Evolutionary conservation across 2,329 filamentous ascomycete species (phyloP), one percentile per base, ranked within the genome.

Genomic region (Ceratocystis ficicola): DNA sequence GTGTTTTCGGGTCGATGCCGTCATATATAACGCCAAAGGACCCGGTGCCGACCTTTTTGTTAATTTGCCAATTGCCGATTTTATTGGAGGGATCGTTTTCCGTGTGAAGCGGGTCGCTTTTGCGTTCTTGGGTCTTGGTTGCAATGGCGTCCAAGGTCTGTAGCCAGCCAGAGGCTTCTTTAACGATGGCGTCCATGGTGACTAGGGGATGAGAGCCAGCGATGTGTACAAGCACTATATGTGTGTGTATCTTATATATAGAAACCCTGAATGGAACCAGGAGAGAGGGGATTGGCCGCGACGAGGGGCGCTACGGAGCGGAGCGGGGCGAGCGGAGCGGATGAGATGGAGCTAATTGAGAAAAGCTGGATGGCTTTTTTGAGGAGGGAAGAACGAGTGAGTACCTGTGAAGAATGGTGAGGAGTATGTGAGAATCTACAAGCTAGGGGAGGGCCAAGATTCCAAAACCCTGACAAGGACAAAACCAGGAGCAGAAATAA

Each of bases 21-120:
- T 60, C 66, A 36, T 65, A 67, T 6, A 67, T 61, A n/a, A 67
- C 66, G 12, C 66, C 66, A 46, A 67, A 67, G 12, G 66, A 67
- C 10, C 66, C 66, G 8, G 63, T 65, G 44, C 66, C 66, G 22
- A 67, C 57, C 50, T 65, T 65, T 30, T 67, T 52, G 10, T 44
- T 57, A 4, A 67, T 48, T 6, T 61, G 28, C 30, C 61, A 62
- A 6, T 48, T 52, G 3, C 41, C n/a, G 36, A 44, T 62, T 20
- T 55, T 41, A 44, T 67, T 64, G 30, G 22, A 36, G 36, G 41
- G 5, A 25, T 32, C 44, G 36, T 46, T 32, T 25, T 32, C 32
- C 3, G n/a, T 28, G 2, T 20, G 10, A 15, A 44, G 6, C 15
- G 55, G 28, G n/a, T 20, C 20, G n/a, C 12, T 30, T 52, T 60